These are phyloP conservation scores for Trypanosoma cruzi DNA, from an alignment of 208 protist species.

Conservation along the genomic window DNA sequence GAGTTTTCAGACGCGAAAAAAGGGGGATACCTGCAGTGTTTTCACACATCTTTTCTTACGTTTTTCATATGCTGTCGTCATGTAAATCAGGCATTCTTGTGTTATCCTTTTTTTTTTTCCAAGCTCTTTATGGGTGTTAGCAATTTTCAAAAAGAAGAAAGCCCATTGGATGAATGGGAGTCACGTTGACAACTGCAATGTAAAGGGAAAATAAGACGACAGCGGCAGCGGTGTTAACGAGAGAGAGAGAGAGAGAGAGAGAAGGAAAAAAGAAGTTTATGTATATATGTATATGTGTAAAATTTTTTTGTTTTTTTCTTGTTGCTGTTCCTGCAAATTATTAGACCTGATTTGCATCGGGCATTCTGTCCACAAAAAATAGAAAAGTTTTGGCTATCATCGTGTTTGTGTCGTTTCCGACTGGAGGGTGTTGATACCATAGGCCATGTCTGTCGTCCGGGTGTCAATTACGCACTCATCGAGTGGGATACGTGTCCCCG, in stretches of 20 bases:
- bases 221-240: not conserved
- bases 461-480: constrained; percentile 87
- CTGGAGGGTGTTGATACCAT: constrained; percentile 2
- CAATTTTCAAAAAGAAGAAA: not conserved
- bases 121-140: not conserved
- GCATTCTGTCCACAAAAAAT: not conserved
- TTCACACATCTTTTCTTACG: not conserved
- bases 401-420: not conserved
- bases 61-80: not conserved
- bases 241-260: not conserved
- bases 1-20: no score
- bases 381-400: not conserved
- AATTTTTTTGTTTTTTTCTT: constrained; percentile 14
- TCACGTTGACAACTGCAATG: not conserved
- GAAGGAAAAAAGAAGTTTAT: constrained; percentile 1
- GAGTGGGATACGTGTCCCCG: constrained; percentile 68
- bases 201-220: not conserved
- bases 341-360: not conserved
- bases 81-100: not conserved
- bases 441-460: constrained; percentile 75
- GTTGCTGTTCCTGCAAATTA: no score
- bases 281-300: constrained; percentile 6
- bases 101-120: not conserved
- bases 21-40: not conserved
- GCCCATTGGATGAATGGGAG: not conserved